Base-by-base conservation (phyloP, 2,329 filamentous ascomycete species). In the Talaromyces albobiverticillius region DNA sequence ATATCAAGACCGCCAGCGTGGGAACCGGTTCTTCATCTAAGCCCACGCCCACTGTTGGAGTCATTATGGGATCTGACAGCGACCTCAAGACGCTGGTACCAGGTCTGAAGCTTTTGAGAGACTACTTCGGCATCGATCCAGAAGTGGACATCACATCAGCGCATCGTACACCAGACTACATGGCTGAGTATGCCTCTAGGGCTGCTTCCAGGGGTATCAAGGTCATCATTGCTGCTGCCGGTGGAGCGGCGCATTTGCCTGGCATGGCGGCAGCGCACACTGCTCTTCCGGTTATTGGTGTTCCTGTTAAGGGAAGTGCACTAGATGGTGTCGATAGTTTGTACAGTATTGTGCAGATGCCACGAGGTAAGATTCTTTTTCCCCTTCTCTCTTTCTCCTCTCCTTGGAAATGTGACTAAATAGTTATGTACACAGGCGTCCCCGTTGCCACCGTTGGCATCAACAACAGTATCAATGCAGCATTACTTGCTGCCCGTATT, bases 401-500 rank as follows among this genome's bases (percentile, higher is more conserved):
- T 20, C 7, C n/a, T n/a, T n/a, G n/a, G n/a, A n/a, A n/a, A n/a
- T n/a, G n/a, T n/a, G n/a, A n/a, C 22, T 52, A 52, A 51, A 49
- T 64, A 47, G 64, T 58, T 72, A 48, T 16, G 18, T 7, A 29
- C 68, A 72, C 81, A 63, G 88, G 88, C 11, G 82, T 86, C 47
- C 88, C 88, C 9, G 85, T 86, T 13, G 87, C 88, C 5, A 90
- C 87, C 0, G 87, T 92, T 3, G 88, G 84, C 10, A 90, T 91
- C 69, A 89, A 90, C 71, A 91, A 91, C 72, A 87, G 85, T 22
- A 87, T 87, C 53, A 92, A 91, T 63, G 88, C 88, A 0, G 88
- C 84, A 0, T 75, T 90, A 16, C 72, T 90, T n/a, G 87, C 88
- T 0, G 80, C 86, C 18, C 76, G 86, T 16, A 87, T 90, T 31